Evolutionary conservation across 495 filamentous ascomycete genomes (phyloP).

Genomic region (Podospora conica): DNA sequence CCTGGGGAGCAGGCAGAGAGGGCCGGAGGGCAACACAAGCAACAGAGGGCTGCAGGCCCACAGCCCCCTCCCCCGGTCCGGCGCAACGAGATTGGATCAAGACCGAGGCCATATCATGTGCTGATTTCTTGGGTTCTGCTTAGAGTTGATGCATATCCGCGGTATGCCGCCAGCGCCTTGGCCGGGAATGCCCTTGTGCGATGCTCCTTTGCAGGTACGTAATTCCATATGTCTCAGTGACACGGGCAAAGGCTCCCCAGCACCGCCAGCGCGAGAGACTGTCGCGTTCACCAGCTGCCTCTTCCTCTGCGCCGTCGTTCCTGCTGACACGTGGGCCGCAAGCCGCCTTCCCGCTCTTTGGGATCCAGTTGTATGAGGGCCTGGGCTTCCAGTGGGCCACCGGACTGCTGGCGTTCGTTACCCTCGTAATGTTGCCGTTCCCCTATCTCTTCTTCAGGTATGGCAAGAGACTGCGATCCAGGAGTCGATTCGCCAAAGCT

Average conservation of each 20-base stretch:
- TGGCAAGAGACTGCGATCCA: conserved; percentile 49
- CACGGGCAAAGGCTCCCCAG: conserved; percentile 12
- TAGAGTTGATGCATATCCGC: conserved; percentile 80
- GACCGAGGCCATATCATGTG: conserved; percentile 13
- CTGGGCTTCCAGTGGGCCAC: conserved; percentile 71
- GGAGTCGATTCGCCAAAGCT: conserved; percentile 40
- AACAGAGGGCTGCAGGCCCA: neutral
- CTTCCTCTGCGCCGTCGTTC: conserved; percentile 33
- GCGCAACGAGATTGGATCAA: conserved; percentile 16
- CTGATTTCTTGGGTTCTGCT: conserved; percentile 19
- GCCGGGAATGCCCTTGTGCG: conserved; percentile 85
- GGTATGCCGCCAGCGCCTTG: conserved; percentile 81
- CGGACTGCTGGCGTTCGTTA: conserved; percentile 61
- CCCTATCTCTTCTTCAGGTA: conserved; percentile 65
- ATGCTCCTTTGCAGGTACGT: conserved; percentile 76
- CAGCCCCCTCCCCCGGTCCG: neutral
- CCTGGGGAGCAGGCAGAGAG: neutral
- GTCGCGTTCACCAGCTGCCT: conserved; percentile 41
- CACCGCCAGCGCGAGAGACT: conserved; percentile 46
- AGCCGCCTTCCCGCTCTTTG: conserved; percentile 47
- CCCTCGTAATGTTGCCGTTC: conserved; percentile 61
- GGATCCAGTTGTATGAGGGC: conserved; percentile 55
- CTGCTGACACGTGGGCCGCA: conserved; percentile 37
- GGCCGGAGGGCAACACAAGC: neutral
- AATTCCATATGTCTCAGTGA: conserved; percentile 23